A percentile compares a stretch with the other conserved stretches of the same genome.
Evolutionary conservation across 768 basidiomycete species (phyloP).

Genomic region (Rhodosporidiobolus sp.): DNA sequence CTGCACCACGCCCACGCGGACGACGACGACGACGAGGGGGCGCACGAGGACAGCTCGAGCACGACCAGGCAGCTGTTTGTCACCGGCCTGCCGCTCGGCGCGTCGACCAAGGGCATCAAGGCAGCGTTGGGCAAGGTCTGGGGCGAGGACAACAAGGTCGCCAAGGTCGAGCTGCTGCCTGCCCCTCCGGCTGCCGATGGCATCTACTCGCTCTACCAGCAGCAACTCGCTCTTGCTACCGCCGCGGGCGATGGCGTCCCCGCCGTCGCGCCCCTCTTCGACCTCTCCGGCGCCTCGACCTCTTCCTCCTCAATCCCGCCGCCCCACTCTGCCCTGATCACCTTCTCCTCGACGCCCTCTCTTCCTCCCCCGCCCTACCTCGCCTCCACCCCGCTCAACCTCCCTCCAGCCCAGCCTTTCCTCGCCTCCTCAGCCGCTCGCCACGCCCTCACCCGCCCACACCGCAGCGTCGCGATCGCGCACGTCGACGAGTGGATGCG

Average conservation of each 20-base stretch:
- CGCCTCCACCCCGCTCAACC: not conserved
- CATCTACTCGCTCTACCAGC: not conserved
- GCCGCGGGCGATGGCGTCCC: not conserved
- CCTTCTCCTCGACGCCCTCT: constrained; percentile 16
- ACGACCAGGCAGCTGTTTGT: constrained; percentile 22
- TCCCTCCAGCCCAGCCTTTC: constrained; percentile 6
- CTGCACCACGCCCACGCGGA: constrained; percentile 11
- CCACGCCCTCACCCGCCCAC: constrained; percentile 20
- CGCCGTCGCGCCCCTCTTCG: constrained; percentile 2
- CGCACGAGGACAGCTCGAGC: too few relatives aligned
- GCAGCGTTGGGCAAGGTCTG: constrained; percentile 17
- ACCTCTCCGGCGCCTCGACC: not conserved
- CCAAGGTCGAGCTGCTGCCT: constrained; percentile 15
- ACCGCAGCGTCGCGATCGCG: constrained; percentile 3
- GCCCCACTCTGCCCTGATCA: constrained; percentile 21
- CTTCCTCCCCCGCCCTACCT: constrained; percentile 27
- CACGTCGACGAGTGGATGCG: constrained; percentile 38
- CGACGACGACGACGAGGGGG: not conserved
- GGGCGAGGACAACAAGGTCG: not conserved
- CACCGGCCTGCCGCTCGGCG: constrained; percentile 26
- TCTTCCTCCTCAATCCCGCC: not conserved
- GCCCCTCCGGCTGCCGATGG: not conserved
- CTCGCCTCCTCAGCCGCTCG: constrained; percentile 6
- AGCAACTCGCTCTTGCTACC: not conserved
- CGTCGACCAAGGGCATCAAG: constrained; percentile 14